Percentiles rank a stretch among this genome's conserved stretches.
Conservation (phyloP, 176 grass and related monocot species). For the Phyllostachys edulis region DNA sequence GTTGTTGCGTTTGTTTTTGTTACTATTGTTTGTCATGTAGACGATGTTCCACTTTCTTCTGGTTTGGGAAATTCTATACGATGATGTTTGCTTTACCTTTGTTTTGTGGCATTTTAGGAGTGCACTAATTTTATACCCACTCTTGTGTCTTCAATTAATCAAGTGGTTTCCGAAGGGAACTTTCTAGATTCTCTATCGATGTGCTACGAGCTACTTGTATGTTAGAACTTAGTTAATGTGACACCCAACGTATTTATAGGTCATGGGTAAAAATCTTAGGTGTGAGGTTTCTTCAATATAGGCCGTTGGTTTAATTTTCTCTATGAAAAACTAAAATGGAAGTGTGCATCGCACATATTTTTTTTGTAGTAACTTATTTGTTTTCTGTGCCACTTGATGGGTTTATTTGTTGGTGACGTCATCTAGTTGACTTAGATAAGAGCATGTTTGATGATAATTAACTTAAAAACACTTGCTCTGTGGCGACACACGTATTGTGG, state of each 20-base stretch:
- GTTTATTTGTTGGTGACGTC: neutral
- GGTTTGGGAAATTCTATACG: neutral
- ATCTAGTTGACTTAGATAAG: neutral
- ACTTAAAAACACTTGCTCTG: neutral
- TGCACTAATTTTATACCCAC: neutral
- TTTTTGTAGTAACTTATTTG: neutral
- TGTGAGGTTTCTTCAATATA: neutral
- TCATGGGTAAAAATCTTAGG: neutral
- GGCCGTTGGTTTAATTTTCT: neutral
- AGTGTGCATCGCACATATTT: neutral
- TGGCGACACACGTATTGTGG: neutral
- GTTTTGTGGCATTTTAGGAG: neutral
- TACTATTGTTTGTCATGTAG: neutral
- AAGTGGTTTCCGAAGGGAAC: neutral
- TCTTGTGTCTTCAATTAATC: neutral
- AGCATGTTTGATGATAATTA: neutral
- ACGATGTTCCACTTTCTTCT: neutral
- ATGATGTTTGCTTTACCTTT: neutral
- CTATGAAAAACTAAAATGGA: neutral
- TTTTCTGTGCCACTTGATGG: neutral
- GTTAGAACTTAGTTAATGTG: conserved; percentile 2
- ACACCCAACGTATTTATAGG: neutral
- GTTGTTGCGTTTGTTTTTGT: neutral
- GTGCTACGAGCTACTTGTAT: neutral
- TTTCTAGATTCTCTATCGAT: neutral